Conservation (phyloP, 1,284 basidiomycete species). For the Exobasidium rhododendri region DNA sequence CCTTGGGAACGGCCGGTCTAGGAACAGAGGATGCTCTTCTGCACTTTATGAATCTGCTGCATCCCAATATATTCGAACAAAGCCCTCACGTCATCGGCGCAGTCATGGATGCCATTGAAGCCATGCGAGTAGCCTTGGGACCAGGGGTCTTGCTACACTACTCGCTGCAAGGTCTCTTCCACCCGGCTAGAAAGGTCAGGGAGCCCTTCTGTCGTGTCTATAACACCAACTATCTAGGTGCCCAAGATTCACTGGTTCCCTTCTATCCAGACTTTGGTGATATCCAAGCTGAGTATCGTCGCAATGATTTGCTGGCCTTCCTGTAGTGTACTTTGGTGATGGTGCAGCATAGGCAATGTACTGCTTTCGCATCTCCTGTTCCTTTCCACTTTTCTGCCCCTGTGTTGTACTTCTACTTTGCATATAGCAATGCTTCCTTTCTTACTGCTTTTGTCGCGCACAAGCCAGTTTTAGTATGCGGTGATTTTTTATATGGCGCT, state of each 20-base stretch:
- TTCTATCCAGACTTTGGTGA: constrained; percentile 70
- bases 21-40: constrained; percentile 97
- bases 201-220: constrained; percentile 85
- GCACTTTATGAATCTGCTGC: constrained; percentile 95
- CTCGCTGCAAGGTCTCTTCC: constrained; percentile 56
- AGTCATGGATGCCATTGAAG: constrained; percentile 71
- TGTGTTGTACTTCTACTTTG: too few relatives aligned
- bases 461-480: too few relatives aligned
- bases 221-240: constrained; percentile 67
- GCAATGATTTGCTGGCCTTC: constrained; percentile 36
- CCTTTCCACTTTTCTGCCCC: too few relatives aligned
- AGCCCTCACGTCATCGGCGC: constrained; percentile 96
- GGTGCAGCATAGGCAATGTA: too few relatives aligned
- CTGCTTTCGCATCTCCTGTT: too few relatives aligned
- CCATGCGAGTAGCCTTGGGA: constrained; percentile 90
- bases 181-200: constrained; percentile 86
- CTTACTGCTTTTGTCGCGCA: too few relatives aligned
- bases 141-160: constrained; percentile 89
- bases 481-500: too few relatives aligned
- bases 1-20: constrained; percentile 91
- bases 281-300: constrained; percentile 46
- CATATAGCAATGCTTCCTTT: too few relatives aligned
- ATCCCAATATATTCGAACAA: constrained; percentile 99
- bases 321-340: background rate
- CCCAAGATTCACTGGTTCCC: constrained; percentile 82